Evolutionary conservation across 2,329 filamentous ascomycete species (phyloP).

Genomic region (Tolypocladium sp.): DNA sequence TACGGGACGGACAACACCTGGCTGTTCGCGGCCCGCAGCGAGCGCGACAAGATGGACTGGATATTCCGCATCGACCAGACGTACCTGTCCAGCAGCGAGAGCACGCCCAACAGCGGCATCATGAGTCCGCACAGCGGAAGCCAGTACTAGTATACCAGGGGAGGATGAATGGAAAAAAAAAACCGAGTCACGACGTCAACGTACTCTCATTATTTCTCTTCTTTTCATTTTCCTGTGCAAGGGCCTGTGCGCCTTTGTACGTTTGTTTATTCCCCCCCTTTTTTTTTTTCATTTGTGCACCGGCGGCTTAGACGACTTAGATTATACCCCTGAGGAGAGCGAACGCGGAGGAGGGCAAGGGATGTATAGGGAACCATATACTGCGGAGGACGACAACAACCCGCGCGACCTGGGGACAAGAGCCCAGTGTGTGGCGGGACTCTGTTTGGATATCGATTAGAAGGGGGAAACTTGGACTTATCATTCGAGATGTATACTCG

Average conservation of each 20-base stretch:
- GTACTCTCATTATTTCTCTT: background rate
- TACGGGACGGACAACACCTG: slow-evolving; percentile 94
- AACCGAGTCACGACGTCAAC: background rate
- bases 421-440: background rate
- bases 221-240: background rate
- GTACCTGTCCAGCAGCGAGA: slow-evolving; percentile 40
- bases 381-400: background rate
- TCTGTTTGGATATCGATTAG: background rate
- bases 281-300: background rate
- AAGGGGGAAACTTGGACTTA: background rate
- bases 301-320: slow-evolving; percentile 3
- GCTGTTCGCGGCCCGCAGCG: slow-evolving; percentile 82
- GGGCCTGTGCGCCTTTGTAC: background rate
- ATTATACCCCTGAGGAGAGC: slow-evolving; percentile 5
- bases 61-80: slow-evolving; percentile 90
- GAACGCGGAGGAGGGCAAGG: background rate
- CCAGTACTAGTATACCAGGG: slow-evolving; percentile 14
- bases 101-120: slow-evolving; percentile 25
- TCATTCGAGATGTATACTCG: background rate
- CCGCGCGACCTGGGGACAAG: background rate
- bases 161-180: background rate
- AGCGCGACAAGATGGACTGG: slow-evolving; percentile 94
- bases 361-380: background rate
- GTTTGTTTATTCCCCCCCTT: background rate
- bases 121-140: slow-evolving; percentile 23